phyloP scores from a whole-genome alignment of 495 filamentous ascomycete genomes.

The Hypoxylon perforatum region DNA sequence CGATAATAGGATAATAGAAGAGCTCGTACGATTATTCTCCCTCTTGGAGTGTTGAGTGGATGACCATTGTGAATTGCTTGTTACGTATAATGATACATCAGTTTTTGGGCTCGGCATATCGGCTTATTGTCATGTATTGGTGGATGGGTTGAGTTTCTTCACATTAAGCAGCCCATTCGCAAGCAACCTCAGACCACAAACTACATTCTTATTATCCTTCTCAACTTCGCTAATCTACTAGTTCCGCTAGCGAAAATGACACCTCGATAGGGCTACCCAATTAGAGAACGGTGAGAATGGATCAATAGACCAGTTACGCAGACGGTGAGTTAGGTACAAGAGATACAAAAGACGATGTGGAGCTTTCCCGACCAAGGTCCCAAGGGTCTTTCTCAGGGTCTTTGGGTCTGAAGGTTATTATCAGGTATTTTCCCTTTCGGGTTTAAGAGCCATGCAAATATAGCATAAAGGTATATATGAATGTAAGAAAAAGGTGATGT shows the following conservation, averaged over 20 bases:
- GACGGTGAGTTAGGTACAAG: not conserved
- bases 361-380: conserved; percentile 2
- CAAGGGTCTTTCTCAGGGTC: conserved; percentile 10
- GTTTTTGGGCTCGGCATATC: conserved; percentile 19
- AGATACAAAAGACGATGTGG: conserved; percentile 6
- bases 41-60: conserved; percentile 18
- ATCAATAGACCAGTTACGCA: not conserved
- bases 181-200: conserved; percentile 10
- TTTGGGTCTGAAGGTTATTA: not conserved
- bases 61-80: conserved; percentile 30
- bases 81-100: conserved; percentile 29
- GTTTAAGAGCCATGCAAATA: not conserved
- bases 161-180: conserved; percentile 2
- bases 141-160: not conserved
- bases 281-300: conserved; percentile 1
- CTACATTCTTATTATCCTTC: not conserved
- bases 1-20: conserved; percentile 12
- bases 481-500: not conserved
- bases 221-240: conserved; percentile 14
- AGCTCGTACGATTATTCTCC: conserved; percentile 32
- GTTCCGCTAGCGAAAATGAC: conserved; percentile 5
- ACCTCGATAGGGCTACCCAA: conserved; percentile 37
- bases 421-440: not conserved
- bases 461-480: not conserved
- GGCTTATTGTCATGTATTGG: conserved; percentile 24